phyloP scores from a whole-genome alignment of 108 stramenopile genomes.

The Cylindrotheca closterium region DNA sequence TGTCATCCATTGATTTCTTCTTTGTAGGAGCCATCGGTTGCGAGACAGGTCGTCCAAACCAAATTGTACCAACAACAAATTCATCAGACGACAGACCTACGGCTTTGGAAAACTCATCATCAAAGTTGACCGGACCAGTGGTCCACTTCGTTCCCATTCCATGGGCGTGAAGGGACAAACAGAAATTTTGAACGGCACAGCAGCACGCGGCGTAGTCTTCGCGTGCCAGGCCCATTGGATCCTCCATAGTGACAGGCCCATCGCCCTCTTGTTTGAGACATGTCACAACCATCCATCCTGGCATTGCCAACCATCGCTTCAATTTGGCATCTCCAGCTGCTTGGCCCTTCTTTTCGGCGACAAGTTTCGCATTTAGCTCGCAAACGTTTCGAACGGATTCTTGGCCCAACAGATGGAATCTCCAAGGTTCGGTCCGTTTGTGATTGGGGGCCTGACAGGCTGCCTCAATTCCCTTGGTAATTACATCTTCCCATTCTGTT shows the following conservation, averaged over 20 bases:
- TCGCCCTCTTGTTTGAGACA: conserved; percentile 15
- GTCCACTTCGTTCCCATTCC: conserved; percentile 68
- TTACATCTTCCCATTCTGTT: conserved; percentile 28
- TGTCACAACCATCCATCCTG: conserved; percentile 59
- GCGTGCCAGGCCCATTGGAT: conserved; percentile 31
- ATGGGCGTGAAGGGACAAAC: conserved; percentile 36
- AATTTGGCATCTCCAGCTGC: conserved; percentile 13
- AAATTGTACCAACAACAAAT: conserved; percentile 50
- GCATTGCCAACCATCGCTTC: conserved; percentile 47
- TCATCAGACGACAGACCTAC: conserved; percentile 37
- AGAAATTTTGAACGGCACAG: conserved; percentile 57
- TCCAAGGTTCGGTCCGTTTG: conserved; percentile 57
- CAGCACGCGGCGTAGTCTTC: conserved; percentile 64
- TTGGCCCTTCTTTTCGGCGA: conserved; percentile 16
- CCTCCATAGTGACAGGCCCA: conserved; percentile 9
- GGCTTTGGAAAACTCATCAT: conserved; percentile 26
- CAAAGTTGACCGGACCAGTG: conserved; percentile 58
- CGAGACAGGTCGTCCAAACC: conserved; percentile 43
- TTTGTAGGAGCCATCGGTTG: conserved; percentile 23
- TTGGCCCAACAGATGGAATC: conserved; percentile 48
- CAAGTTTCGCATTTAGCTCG: conserved; percentile 26
- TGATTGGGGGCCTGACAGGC: conserved; percentile 58
- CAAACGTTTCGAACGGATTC: conserved; percentile 41
- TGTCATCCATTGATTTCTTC: conserved; percentile 30
- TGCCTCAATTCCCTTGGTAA: conserved; percentile 33